Percentiles rank a stretch among this genome's conserved stretches.
phyloP scores from a whole-genome alignment of 805 yeast species.

The Nakazawaea ambrosiae region DNA sequence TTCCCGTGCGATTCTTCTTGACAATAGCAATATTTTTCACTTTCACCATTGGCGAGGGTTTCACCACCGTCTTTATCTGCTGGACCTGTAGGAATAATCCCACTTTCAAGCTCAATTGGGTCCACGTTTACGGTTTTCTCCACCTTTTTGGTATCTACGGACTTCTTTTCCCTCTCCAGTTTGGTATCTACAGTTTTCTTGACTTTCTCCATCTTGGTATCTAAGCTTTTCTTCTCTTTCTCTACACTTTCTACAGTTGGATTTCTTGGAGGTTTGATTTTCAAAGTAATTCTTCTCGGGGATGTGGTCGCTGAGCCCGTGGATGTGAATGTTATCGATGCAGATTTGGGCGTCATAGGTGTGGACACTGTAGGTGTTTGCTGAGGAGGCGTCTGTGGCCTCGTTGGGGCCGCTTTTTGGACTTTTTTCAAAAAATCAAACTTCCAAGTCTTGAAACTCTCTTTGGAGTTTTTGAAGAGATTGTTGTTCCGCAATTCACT shows the following conservation, averaged over 20 bases:
- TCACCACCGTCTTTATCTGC: neutral
- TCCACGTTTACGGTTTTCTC: too few species aligned
- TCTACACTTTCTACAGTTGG: neutral
- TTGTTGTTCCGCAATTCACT: conserved; percentile 11
- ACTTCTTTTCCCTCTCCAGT: conserved; percentile 3
- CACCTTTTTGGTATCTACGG: too few species aligned
- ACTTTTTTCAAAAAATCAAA: conserved; percentile 10
- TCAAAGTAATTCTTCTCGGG: too few species aligned
- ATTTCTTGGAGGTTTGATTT: too few species aligned
- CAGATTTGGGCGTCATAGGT: neutral
- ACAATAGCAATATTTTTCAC: conserved; percentile 38
- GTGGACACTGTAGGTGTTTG: too few species aligned
- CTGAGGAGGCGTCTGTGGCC: too few species aligned
- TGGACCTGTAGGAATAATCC: too few species aligned
- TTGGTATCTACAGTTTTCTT: neutral
- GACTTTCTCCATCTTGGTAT: neutral
- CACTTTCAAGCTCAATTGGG: too few species aligned
- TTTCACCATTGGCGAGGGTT: neutral
- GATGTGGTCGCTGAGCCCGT: too few species aligned
- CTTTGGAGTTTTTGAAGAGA: conserved; percentile 16
- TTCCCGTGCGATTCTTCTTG: conserved; percentile 62
- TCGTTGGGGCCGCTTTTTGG: too few species aligned
- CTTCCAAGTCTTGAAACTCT: conserved; percentile 19
- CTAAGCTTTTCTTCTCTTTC: neutral
- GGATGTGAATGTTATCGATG: too few species aligned